phyloP scores from a whole-genome alignment of 2,329 filamentous ascomycete genomes.

The Madurella mycetomatis region DNA sequence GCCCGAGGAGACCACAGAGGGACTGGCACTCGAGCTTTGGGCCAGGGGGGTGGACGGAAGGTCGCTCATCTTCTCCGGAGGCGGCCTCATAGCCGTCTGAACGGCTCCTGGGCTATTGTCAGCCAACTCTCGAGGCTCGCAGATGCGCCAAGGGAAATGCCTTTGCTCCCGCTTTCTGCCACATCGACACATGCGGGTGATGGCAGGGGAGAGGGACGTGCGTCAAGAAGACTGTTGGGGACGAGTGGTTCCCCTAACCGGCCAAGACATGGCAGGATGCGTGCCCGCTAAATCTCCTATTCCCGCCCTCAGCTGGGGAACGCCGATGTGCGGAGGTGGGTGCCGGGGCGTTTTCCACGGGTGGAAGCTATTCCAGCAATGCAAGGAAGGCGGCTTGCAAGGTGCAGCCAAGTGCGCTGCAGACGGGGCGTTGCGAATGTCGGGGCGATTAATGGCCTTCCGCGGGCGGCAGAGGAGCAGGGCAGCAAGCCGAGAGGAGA shows the following conservation, averaged over 20 bases:
- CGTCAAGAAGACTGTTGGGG: neutral
- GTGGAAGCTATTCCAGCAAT: neutral
- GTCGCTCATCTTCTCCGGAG: constrained; percentile 13
- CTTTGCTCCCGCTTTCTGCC: neutral
- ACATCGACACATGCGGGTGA: constrained; percentile 1
- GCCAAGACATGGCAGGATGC: constrained; percentile 3
- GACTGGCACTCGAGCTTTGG: constrained; percentile 5
- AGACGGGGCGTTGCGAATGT: too few relatives aligned
- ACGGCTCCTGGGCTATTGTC: neutral
- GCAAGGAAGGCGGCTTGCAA: too few relatives aligned
- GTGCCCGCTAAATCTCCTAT: neutral
- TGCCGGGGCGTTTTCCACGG: neutral
- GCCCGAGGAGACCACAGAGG: constrained; percentile 3
- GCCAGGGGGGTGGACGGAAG: constrained; percentile 11
- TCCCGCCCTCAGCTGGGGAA: neutral
- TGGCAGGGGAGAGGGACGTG: neutral
- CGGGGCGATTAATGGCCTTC: neutral
- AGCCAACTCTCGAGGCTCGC: neutral
- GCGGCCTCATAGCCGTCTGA: neutral
- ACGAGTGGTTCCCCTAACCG: neutral
- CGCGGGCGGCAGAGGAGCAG: neutral
- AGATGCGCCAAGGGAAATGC: neutral
- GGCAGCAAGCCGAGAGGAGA: neutral
- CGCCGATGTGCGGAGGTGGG: neutral
- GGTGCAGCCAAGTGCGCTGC: too few relatives aligned